These are phyloP conservation scores for Xylaria flabelliformis DNA, from an alignment of 495 filamentous ascomycete species.

Conservation along the genomic window DNA sequence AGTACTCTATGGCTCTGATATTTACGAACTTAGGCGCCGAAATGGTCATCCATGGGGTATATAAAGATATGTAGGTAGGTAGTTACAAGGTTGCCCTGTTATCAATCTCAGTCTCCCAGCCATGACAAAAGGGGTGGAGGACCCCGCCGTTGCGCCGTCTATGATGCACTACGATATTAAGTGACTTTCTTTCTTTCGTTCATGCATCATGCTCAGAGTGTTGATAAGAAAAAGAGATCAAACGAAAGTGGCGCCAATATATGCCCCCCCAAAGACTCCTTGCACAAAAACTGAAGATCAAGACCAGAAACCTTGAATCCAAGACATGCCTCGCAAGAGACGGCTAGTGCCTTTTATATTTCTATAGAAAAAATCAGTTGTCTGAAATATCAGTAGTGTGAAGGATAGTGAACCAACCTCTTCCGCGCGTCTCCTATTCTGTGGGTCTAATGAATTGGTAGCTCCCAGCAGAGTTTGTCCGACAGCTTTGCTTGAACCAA, in stretches of 20 bases:
- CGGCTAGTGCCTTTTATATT: conserved; percentile 49
- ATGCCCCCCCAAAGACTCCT: conserved; percentile 25
- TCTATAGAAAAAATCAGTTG: conserved; percentile 42
- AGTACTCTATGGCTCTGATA: neutral
- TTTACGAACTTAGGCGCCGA: neutral
- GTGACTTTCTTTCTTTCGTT: conserved; percentile 23
- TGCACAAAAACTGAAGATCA: conserved; percentile 18
- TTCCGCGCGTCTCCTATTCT: conserved; percentile 81
- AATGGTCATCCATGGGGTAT: neutral
- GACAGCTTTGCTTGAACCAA: conserved; percentile 89
- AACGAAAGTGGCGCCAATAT: conserved; percentile 23
- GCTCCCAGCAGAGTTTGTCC: conserved; percentile 89
- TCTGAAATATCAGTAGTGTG: neutral
- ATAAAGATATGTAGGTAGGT: conserved; percentile 1
- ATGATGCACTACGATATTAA: conserved; percentile 28
- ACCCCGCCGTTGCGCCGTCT: conserved; percentile 27
- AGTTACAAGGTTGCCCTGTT: conserved; percentile 27
- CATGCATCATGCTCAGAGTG: conserved; percentile 24
- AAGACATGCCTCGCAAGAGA: neutral
- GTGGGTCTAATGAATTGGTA: conserved; percentile 89
- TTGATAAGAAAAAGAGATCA: conserved; percentile 15
- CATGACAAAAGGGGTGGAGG: neutral
- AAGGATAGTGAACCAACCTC: conserved; percentile 66
- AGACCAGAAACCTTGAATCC: conserved; percentile 14
- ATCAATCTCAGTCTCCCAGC: conserved; percentile 24